phyloP scores from a whole-genome alignment of 2,329 filamentous ascomycete genomes.

The Penicillium sp. region DNA sequence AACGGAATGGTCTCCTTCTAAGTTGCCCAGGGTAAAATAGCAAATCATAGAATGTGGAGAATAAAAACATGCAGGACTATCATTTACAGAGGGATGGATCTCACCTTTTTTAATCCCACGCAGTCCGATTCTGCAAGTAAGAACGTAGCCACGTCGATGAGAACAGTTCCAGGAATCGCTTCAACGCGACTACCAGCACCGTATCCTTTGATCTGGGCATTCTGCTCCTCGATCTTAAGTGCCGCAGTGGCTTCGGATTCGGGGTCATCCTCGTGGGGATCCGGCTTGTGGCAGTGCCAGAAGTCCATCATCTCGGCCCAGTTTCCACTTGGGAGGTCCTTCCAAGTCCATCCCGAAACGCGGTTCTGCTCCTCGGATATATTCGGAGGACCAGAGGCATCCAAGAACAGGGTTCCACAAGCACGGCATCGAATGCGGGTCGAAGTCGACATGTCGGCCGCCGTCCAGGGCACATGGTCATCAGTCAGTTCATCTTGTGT shows the following conservation, averaged over 20 bases:
- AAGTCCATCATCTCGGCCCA: constrained; percentile 99
- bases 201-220: constrained; percentile 68
- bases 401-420: constrained; percentile 36
- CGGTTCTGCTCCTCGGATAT: background rate
- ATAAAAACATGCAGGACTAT: background rate
- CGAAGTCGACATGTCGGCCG: constrained; percentile 36
- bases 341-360: constrained; percentile 63
- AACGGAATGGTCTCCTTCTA: constrained; percentile 57
- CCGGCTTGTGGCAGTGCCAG: constrained; percentile 97
- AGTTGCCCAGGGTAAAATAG: constrained; percentile 39
- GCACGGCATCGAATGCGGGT: constrained; percentile 39
- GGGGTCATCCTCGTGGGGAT: constrained; percentile 47
- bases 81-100: constrained; percentile 14
- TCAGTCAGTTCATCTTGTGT: constrained; percentile 26
- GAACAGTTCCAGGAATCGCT: constrained; percentile 66
- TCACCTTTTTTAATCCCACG: constrained; percentile 38
- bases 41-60: background rate
- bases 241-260: constrained; percentile 41
- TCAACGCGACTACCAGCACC: constrained; percentile 75
- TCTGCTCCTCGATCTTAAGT: constrained; percentile 42
- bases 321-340: constrained; percentile 90
- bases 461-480: constrained; percentile 41
- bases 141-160: constrained; percentile 80
- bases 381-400: constrained; percentile 1
- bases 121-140: constrained; percentile 71